Conservation (phyloP, 495 filamentous ascomycete genomes). For the Penicillium lagena region DNA sequence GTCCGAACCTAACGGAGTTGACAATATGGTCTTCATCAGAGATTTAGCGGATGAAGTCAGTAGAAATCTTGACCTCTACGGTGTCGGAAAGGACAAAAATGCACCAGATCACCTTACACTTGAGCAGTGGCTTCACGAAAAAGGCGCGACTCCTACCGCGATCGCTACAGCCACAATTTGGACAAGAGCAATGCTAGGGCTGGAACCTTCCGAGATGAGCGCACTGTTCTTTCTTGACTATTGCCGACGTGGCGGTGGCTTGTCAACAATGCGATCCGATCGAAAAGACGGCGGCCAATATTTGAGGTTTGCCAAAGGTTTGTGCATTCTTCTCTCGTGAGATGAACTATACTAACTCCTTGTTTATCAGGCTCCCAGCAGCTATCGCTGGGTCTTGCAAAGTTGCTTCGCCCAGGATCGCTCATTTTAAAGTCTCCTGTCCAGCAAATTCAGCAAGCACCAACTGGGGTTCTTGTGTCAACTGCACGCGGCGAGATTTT, state of each 20-base stretch:
- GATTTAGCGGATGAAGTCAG: too few species aligned
- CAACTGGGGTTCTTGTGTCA: neutral
- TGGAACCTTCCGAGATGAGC: conserved; percentile 28
- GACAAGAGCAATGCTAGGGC: conserved; percentile 30
- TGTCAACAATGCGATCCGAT: conserved; percentile 31
- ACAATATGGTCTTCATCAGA: too few species aligned
- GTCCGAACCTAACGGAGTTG: too few species aligned
- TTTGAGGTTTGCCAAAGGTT: conserved; percentile 14
- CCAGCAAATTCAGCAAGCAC: neutral
- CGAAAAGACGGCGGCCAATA: conserved; percentile 32
- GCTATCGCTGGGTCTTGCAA: neutral
- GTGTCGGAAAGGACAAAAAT: too few species aligned
- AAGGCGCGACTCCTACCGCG: neutral
- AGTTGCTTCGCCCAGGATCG: neutral
- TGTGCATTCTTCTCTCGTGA: conserved; percentile 3
- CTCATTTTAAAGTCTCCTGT: neutral
- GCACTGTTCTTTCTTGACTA: conserved; percentile 40
- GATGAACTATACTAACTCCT: neutral
- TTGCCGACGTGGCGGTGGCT: conserved; percentile 27
- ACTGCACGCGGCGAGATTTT: neutral
- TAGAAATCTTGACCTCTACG: too few species aligned
- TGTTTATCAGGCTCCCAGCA: neutral
- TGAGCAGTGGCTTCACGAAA: neutral
- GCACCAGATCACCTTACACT: neutral
- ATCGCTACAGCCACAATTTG: conserved; percentile 20